Base-by-base conservation (phyloP, 495 filamentous ascomycete species). In the Parathielavia appendiculata region DNA sequence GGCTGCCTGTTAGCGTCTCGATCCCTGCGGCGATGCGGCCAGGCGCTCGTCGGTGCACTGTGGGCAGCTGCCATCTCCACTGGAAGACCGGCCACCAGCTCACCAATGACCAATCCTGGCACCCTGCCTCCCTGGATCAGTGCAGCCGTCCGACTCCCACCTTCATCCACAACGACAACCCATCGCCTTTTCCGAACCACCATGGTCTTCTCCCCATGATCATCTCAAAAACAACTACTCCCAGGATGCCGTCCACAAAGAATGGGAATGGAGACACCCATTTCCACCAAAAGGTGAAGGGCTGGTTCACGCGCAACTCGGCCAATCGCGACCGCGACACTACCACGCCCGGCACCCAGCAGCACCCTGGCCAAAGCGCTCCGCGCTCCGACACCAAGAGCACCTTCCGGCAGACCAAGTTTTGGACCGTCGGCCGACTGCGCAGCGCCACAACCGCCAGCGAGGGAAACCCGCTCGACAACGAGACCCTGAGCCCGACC, bases 291-390 rank as follows among this genome's bases (percentile, higher is more conserved):
- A 91, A 87, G 71, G 83, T 98, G 72, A 95, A 88, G 82, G 95
- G 92, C 71, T 97, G 97, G 79, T 98, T 98, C 79, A 90, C 93
- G 66, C 96, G 97, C 76, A 96, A 88, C 72, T 72, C 72, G 54
- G 69, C 67, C 51, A 73, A 69, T 43, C 65, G 67, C 38, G 72
- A 74, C 62, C 75, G 72, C 65, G 74, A 77, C 54, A 73, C 71
- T 62, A 73, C 77, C 67, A 66, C 59, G 62, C 69, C 61, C 63
- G 73, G 73, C 68, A 60, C 61, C 41, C 71, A 69, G 65, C 65
- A 69, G 55, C 34, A 22, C 47, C 12, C 32, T 17, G 17, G 10
- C 51, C 47, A 47, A 9, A 51, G 20, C 56, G 14, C 61, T 38
- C 19, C 51, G 43, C 60, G 56, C 50, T 48, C 61, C 46, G 56